Evolutionary conservation across 2,329 filamentous ascomycete species (phyloP), one percentile per base, ranked within the genome.

Genomic region (Colletotrichum godetiae): DNA sequence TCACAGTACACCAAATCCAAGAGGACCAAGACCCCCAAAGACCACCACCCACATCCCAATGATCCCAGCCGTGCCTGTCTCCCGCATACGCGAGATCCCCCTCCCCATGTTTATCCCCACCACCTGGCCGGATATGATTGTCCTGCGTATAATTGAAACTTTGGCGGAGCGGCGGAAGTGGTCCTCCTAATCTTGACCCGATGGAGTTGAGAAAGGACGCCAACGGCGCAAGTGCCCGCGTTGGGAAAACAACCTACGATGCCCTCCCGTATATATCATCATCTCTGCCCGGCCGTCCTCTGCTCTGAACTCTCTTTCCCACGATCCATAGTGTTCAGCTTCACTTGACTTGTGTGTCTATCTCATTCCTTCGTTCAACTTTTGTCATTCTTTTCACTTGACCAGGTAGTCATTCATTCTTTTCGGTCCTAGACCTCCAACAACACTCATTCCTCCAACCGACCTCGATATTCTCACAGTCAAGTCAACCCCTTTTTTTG

Each of bases 351-450:
- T 73, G 67, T 73, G 71, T 70, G 68, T 66, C 67, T 73, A 73
- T 73, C 71, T 66, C 71, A 60, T 73, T 73, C 71, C 49, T 73
- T 73, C 46, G 3, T 73, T 73, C 71, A 68, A 63, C 58, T 62
- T 57, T 73, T 46, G 71, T 73, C 71, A 70, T 73, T 73, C 71
- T 70, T 73, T 73, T 70, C 67, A 73, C 67, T 70, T 73, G 71
- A 73, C 71, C 71, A 65, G 71, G 71, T 58, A 57, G 71, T 73
- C 71, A 73, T 73, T 66, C 71, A 70, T 73, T 73, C 13, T 72
- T 61, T 73, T 66, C 49, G 71, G 67, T 70, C 71, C 37, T n/a
- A 61, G 71, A 70, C 71, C 70, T 69, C 12, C 61, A 63, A 71
- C 10, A 53, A 60, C 71, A 52, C 56, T 73, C 71, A 11, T 65